Evolutionary conservation across 306 rosid genomes (phyloP), one percentile per base, ranked within the genome.

Genomic region (Quercus rubra): DNA sequence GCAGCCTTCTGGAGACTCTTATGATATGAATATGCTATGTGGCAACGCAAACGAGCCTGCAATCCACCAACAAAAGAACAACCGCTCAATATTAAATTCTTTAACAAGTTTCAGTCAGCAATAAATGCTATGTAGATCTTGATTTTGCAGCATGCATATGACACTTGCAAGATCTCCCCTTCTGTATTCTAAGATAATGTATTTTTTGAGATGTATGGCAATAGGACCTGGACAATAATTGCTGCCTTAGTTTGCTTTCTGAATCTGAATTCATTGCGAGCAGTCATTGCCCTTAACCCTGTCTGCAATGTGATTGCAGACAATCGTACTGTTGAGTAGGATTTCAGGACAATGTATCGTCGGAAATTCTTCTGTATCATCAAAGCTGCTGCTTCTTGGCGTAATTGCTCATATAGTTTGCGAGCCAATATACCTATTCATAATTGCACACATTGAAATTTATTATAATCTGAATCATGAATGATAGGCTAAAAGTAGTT

Each of bases 211-310:
- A 78, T 77, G 75, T 49, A 56, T 27, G 69, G 72, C 52, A 80
- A 46, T 51, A 58, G 74, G 70, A 96, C 99, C 99, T 96, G 98
- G 71, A 96, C 56, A 51, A 74, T 73, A 86, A 89, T 88, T 78
- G 99, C 96, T 73, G 97, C 99, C 88, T 90, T 93, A 15, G 99
- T 91, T 82, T 92, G 96, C 89, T 86, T 96, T 89, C 94, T 93
- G 86, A 90, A 91, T 89, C 98, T 90, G 90, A 90, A 96, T 77
- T 96, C 99, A 88, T 96, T 90, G 64, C 96, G 97, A 81, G 98
- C 98, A 82, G 90, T 91, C 99, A 96, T 96, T 64, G 99, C 91
- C 88, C 99, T 93, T 74, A 93, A 85, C 52, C 99, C 99, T 56
- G 96, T 93, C 88, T 96, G 99, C 85, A 96, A 68, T 83, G 81